Base-by-base conservation (phyloP, 169 alveolate genomes). In the Cryptosporidium muris region DNA sequence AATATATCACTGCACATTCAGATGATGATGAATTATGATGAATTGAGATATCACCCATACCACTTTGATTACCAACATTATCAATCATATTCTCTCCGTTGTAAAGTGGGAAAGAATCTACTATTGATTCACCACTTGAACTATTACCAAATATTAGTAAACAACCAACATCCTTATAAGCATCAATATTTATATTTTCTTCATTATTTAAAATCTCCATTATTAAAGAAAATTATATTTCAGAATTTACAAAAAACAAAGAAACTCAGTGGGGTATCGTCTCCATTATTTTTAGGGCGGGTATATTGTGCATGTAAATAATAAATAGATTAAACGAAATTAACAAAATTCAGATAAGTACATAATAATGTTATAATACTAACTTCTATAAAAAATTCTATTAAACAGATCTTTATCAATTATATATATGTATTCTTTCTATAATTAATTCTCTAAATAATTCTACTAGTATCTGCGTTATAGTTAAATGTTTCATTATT, bases 121-220 rank as follows among this genome's bases (percentile, higher is more conserved):
- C 25, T 14, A 74, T 68, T 0, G 85, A 58, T 25, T 25, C 25
- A 25, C 25, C 25, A 12, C 43, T 58, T 12, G 47, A 42, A 6
- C 63, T 25, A 8, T 74, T 68, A 47, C 54, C 85, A 74, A 74
- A 74, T 40, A 74, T 62, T 43, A 74, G 37, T 58, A 74, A 74
- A 60, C 85, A 74, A 2, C 85, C 85, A 16, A 56, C 68, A 6
- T 43, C 68, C 3, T 40, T 51, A 25, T 25, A 0, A 25, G 25
- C 0, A 25, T 25, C 25, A 25, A 25, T 25, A 25, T 25, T 25
- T 3, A 62, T 62, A 14, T 42, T 45, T 45, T 64, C 80, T 12
- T 40, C 80, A 6, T 47, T n/a, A 4, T 64, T 42, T n/a, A 45
- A n/a, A 5, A 16, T 45, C 34, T 64, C 80, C 11, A 47, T 36